A percentile compares a stretch with the other conserved stretches of the same genome.
Conservation (phyloP, 2,329 filamentous ascomycete genomes). For the Coniochaeta sp. region DNA sequence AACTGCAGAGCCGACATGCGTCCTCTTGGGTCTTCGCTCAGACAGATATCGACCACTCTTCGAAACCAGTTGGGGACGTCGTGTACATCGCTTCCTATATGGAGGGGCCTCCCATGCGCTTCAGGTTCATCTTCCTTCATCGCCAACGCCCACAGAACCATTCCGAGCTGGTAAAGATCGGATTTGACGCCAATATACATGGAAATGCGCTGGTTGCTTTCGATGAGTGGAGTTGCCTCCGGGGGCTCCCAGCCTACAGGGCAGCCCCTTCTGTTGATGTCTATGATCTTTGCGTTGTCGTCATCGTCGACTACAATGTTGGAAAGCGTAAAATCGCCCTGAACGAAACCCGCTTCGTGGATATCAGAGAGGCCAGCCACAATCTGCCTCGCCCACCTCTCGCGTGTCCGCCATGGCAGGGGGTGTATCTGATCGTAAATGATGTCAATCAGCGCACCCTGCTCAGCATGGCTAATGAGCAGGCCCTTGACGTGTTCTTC, state of each 20-base stretch:
- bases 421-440: conserved; percentile 69
- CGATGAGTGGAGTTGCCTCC: conserved; percentile 77
- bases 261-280: conserved; percentile 96
- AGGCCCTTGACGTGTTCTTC: conserved; percentile 74
- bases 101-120: conserved; percentile 63
- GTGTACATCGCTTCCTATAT: conserved; percentile 46
- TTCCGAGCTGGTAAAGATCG: conserved; percentile 90
- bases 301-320: conserved; percentile 89
- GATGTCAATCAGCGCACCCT: conserved; percentile 83
- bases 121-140: conserved; percentile 88
- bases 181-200: conserved; percentile 99
- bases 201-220: conserved; percentile 80
- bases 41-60: conserved; percentile 66
- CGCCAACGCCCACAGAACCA: conserved; percentile 92
- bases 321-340: conserved; percentile 93
- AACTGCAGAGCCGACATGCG: conserved; percentile 69
- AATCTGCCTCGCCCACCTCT: conserved; percentile 88
- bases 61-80: conserved; percentile 71
- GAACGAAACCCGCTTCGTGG: conserved; percentile 92
- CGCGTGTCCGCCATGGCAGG: conserved; percentile 63
- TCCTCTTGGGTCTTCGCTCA: conserved; percentile 65
- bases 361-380: conserved; percentile 84
- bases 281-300: conserved; percentile 90
- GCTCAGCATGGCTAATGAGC: conserved; percentile 78
- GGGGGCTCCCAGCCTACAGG: conserved; percentile 97